phyloP scores from a whole-genome alignment of 306 rosid species.

The Sicyos baderoa region DNA sequence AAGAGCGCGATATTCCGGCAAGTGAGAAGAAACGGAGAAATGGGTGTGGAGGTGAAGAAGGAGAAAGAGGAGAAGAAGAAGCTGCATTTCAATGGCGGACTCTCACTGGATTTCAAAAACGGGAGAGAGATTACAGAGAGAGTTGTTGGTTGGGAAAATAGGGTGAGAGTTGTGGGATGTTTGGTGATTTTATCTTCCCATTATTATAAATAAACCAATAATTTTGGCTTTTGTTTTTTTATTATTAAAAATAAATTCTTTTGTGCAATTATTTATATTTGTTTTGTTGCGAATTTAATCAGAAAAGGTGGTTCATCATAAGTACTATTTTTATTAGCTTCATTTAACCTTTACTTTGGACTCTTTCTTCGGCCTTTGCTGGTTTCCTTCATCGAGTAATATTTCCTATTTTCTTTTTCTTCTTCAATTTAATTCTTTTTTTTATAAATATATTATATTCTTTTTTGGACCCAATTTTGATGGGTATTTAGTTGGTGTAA shows the following conservation, averaged over 20 bases:
- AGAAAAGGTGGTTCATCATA: not conserved
- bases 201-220: not conserved
- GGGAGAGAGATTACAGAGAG: not conserved
- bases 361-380: not conserved
- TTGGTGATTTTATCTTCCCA: not conserved
- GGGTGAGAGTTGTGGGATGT: not conserved
- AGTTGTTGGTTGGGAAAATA: conserved; percentile 7
- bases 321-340: not conserved
- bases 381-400: not conserved
- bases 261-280: conserved; percentile 1
- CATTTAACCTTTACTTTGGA: conserved; percentile 7
- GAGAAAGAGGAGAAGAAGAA: conserved; percentile 27
- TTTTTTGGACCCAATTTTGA: not conserved
- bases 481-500: not conserved
- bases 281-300: conserved; percentile 5
- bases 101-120: not conserved
- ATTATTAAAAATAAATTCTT: not conserved
- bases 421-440: not conserved
- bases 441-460: not conserved
- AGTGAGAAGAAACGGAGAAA: conserved; percentile 18
- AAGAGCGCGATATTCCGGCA: conserved; percentile 53
- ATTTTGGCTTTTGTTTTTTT: not conserved
- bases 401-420: not conserved
- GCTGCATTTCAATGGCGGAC: conserved; percentile 16
- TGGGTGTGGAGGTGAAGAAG: conserved; percentile 22